A percentile compares a stretch with the other conserved stretches of the same genome.
Conservation (phyloP, 345 rosid genomes). For the Alliaria petiolata region DNA sequence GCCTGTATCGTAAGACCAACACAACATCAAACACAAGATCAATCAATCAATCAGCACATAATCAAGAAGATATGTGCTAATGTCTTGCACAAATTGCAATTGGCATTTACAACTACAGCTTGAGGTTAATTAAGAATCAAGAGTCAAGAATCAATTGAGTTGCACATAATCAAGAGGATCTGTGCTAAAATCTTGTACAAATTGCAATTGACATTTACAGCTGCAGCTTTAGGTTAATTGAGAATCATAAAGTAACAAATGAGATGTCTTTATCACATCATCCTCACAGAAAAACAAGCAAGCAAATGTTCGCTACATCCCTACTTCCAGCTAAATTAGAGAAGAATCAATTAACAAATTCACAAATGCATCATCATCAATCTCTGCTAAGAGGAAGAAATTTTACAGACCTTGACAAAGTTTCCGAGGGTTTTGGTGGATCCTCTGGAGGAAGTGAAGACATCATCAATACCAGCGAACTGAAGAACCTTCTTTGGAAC, state of each 20-base stretch:
- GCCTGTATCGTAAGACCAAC: slow-evolving; percentile 32
- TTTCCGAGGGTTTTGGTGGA: slow-evolving; percentile 72
- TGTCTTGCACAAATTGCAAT: neutral
- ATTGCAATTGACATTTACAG: neutral
- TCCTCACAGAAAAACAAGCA: neutral
- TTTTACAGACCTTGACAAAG: slow-evolving; percentile 59
- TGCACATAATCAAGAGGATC: neutral
- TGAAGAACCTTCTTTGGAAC: slow-evolving; percentile 28
- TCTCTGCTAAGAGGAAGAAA: neutral
- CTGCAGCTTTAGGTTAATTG: neutral
- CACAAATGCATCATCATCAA: too few relatives aligned
- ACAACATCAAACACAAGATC: neutral
- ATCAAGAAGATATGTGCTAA: neutral
- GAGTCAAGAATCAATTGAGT: neutral
- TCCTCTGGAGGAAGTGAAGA: slow-evolving; percentile 46
- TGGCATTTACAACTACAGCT: neutral
- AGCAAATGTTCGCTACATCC: neutral
- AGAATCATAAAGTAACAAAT: neutral
- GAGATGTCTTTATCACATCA: neutral
- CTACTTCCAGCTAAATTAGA: too few relatives aligned
- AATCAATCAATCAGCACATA: neutral
- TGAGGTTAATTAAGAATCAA: neutral
- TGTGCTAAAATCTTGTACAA: neutral
- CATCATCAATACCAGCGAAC: neutral
- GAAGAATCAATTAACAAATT: too few relatives aligned